These are phyloP conservation scores for Phytophthora pini DNA, from an alignment of 352 stramenopile genomes.

Conservation along the genomic window DNA sequence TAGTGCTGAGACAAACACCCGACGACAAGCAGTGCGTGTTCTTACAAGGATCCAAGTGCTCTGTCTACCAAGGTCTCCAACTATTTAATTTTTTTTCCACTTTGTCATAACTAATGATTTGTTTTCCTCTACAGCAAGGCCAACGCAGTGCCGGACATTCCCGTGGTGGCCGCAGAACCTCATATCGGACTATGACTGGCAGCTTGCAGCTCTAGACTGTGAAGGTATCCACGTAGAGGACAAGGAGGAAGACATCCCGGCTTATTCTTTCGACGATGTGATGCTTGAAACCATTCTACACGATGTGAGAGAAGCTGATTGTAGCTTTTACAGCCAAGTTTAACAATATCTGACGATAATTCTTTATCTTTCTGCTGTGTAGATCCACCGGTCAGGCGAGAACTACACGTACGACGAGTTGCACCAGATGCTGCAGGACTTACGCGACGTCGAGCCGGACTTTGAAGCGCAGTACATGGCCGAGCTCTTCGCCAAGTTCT, in stretches of 20 bases:
- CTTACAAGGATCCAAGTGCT: constrained; percentile 68
- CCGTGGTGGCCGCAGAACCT: constrained; percentile 83
- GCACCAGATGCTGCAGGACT: constrained; percentile 59
- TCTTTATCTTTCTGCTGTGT: not conserved
- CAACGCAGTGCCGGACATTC: constrained; percentile 83
- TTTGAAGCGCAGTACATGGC: constrained; percentile 65
- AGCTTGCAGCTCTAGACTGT: constrained; percentile 60
- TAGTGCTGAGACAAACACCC: constrained; percentile 52
- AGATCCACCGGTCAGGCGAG: constrained; percentile 81
- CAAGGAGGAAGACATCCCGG: constrained; percentile 2
- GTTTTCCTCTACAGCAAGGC: constrained; percentile 44
- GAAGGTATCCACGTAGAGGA: constrained; percentile 58
- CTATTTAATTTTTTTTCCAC: not conserved
- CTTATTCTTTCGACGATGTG: constrained; percentile 59
- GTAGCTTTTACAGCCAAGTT: too few species aligned
- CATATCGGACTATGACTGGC: constrained; percentile 84
- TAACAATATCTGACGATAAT: too few species aligned
- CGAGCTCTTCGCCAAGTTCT: constrained; percentile 68
- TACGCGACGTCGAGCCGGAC: constrained; percentile 59
- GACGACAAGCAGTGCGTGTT: constrained; percentile 76
- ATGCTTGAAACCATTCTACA: constrained; percentile 67
- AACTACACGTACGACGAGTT: constrained; percentile 79
- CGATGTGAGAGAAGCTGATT: constrained; percentile 46
- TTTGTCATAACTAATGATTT: too few species aligned
- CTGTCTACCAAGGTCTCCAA: constrained; percentile 61